Base-by-base conservation (phyloP, 129 eudicot species). In the Heracleum sosnowskyi region DNA sequence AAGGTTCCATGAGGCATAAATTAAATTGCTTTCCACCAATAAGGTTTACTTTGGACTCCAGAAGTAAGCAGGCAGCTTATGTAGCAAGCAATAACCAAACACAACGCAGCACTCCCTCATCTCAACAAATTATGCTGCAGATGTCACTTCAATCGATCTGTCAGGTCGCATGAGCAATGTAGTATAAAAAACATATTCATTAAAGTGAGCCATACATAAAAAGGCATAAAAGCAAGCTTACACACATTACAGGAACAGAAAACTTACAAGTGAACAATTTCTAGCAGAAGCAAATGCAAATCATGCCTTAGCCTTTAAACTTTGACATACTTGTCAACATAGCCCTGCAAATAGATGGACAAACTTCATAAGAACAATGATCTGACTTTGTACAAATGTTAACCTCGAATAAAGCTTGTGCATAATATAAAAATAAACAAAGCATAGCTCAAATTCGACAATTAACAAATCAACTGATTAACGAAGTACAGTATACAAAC, bases 241-340 rank as follows among this genome's bases (percentile, higher is more conserved):
- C 9, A 31, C 20, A 12, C 70, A 62, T 29, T 62, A 62, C 17
- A 63, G 47, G 55, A 44, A 76, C 60, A 78, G 68, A 82, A 76
- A 77, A 79, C 51, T 78, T 74, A 78, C 84, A 53, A 18, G 46
- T 16, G n/a, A 75, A 55, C 51, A 76, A 29, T 55, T 51, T 74
- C 47, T 75, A 28, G 53, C 71, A 28, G 24, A 29, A 66, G 72
- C 15, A 13, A 11, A 29, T 63, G 55, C 33, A 60, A 69, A 16
- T 40, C 41, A 69, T 66, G 73, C 45, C 11, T 16, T 73, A 7
- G 7, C 78, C 72, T 28, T 82, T 89, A 90, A 60, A 73, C 88
- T 84, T 88, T 95, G 74, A 88, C 96, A 83, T 95, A 95, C 85
- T 95, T 95, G 74, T 89, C 96, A 79, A 95, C 98, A 84, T 95